Evolutionary conservation across 1,139 yeast genomes (phyloP).

Genomic region (Suhomyces yuchorum): DNA sequence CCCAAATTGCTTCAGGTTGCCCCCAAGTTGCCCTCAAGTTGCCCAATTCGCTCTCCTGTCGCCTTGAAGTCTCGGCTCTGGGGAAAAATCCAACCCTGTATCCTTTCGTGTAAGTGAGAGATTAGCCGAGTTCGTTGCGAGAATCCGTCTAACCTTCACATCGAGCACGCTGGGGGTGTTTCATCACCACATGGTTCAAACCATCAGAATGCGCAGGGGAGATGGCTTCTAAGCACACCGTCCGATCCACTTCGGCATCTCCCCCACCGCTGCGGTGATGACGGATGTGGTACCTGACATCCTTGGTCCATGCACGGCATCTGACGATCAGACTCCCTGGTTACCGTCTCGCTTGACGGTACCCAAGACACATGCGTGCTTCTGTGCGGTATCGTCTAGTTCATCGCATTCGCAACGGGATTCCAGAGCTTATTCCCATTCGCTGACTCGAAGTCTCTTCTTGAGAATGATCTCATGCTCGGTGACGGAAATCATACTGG

Average conservation of each 20-base stretch:
- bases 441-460: slow-evolving; percentile 41
- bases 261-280: background rate
- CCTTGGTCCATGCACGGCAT: background rate
- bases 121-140: background rate
- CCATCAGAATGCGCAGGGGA: background rate
- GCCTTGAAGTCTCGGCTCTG: background rate
- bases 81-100: background rate
- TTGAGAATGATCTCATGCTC: slow-evolving; percentile 31
- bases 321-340: slow-evolving; percentile 6
- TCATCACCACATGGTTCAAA: background rate
- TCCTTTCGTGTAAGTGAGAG: background rate
- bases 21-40: too few species aligned
- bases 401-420: background rate
- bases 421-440: slow-evolving; percentile 41
- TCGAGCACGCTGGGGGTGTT: background rate
- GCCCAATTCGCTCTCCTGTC: background rate
- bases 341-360: slow-evolving; percentile 7
- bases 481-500: slow-evolving; percentile 22
- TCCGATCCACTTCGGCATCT: too few species aligned
- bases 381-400: slow-evolving; percentile 9
- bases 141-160: background rate
- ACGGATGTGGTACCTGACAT: background rate
- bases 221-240: background rate
- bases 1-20: background rate
- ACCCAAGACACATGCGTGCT: background rate